Evolutionary conservation across 208 protist genomes (phyloP).

Genomic region (Leishmania gerbilli): DNA sequence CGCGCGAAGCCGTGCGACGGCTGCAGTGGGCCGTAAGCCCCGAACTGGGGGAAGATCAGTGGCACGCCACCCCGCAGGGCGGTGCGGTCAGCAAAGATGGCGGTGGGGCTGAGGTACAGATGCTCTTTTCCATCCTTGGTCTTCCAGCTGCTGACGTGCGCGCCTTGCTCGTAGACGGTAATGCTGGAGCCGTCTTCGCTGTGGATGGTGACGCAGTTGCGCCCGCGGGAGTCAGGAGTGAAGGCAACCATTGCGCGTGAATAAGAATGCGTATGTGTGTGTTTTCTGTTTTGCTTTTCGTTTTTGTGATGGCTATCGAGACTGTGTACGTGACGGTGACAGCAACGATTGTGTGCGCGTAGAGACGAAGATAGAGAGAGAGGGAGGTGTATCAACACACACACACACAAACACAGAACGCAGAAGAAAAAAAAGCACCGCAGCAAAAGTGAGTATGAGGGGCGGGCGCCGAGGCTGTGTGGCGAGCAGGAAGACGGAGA

Average conservation of each 20-base stretch:
- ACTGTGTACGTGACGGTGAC: not conserved
- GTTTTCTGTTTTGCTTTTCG: constrained; percentile 21
- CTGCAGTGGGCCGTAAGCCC: constrained; percentile 56
- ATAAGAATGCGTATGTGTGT: not conserved
- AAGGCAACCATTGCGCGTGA: constrained; percentile 34
- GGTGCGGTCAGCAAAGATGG: constrained; percentile 67
- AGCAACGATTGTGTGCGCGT: not conserved
- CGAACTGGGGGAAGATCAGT: constrained; percentile 91
- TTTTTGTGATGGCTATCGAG: constrained; percentile 3
- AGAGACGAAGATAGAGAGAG: not conserved
- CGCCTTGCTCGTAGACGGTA: constrained; percentile 85
- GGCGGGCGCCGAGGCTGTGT: not conserved
- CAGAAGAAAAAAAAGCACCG: too few species aligned
- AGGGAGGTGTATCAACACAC: not conserved
- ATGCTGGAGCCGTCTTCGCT: constrained; percentile 74
- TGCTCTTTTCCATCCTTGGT: constrained; percentile 55
- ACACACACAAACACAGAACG: not conserved
- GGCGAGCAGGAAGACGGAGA: not conserved
- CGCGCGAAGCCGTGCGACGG: constrained; percentile 86
- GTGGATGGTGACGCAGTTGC: constrained; percentile 36
- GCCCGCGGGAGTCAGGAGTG: constrained; percentile 35
- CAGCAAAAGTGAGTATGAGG: not conserved
- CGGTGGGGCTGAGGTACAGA: constrained; percentile 82
- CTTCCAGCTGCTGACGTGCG: constrained; percentile 86
- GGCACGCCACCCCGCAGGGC: constrained; percentile 89